These are phyloP conservation scores for Populus hybrid DNA, from an alignment of 441 rosid species.

Conservation along the genomic window DNA sequence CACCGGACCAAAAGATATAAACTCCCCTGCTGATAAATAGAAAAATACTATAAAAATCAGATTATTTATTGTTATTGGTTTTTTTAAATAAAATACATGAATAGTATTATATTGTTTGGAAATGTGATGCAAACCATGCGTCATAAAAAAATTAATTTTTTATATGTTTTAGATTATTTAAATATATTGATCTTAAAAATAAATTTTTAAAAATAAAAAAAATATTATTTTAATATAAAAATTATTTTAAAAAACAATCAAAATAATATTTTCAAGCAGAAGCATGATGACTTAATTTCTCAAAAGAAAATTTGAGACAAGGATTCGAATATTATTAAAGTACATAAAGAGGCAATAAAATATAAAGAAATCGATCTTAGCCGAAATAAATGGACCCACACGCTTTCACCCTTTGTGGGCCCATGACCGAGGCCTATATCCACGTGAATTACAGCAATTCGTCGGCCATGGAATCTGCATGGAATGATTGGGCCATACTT, in stretches of 20 bases:
- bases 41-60: neutral
- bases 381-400: neutral
- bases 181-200: too few relatives aligned
- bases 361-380: too few relatives aligned
- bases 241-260: too few relatives aligned
- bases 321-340: neutral
- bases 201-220: too few relatives aligned
- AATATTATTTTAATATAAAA: too few relatives aligned
- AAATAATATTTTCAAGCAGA: neutral
- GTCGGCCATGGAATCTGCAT: neutral
- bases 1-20: neutral
- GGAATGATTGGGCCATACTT: neutral
- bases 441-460: neutral
- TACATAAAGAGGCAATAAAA: too few relatives aligned
- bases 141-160: too few relatives aligned
- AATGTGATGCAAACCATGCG: too few relatives aligned
- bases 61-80: too few relatives aligned
- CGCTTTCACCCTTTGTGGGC: neutral
- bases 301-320: neutral
- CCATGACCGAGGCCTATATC: neutral
- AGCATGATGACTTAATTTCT: neutral
- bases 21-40: neutral
- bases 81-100: neutral
- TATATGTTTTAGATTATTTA: too few relatives aligned
- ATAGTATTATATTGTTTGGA: too few relatives aligned